These are phyloP conservation scores for Ceratocystis variospora DNA, from an alignment of 2,329 filamentous ascomycete genomes.

Conservation along the genomic window DNA sequence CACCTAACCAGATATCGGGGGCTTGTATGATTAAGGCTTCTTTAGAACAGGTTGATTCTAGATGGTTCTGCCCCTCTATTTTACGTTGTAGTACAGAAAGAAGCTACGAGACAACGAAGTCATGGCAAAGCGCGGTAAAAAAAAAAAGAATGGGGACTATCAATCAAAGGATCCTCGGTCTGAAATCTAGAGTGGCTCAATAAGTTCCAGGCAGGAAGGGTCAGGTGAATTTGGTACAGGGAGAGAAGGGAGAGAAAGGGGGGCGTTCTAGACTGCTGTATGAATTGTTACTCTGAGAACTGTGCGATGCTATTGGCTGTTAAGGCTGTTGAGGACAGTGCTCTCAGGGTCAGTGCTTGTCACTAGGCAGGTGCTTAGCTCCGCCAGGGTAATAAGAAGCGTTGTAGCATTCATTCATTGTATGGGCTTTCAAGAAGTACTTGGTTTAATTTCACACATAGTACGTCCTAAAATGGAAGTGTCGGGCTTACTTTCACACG, in stretches of 20 bases:
- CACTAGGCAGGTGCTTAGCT: background rate
- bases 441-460: background rate
- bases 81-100: background rate
- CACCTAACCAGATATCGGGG: too few relatives aligned
- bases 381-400: background rate
- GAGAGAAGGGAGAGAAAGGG: background rate
- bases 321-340: too few relatives aligned
- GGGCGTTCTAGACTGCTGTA: background rate
- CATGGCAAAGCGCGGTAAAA: background rate
- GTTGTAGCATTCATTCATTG: background rate
- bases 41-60: background rate
- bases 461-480: background rate
- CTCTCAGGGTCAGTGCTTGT: too few relatives aligned
- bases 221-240: background rate
- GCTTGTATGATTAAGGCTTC: too few relatives aligned
- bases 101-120: background rate
- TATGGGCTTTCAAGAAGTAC: background rate
- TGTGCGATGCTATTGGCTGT: background rate
- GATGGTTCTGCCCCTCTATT: conserved; percentile 2
- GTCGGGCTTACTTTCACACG: too few relatives aligned
- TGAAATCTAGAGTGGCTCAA: background rate
- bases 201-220: background rate
- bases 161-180: background rate
- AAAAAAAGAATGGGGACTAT: background rate
- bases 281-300: background rate